Evolutionary conservation across 2,329 filamentous ascomycete genomes (phyloP), one percentile per base, ranked within the genome.

Genomic region (Alternaria viburni): DNA sequence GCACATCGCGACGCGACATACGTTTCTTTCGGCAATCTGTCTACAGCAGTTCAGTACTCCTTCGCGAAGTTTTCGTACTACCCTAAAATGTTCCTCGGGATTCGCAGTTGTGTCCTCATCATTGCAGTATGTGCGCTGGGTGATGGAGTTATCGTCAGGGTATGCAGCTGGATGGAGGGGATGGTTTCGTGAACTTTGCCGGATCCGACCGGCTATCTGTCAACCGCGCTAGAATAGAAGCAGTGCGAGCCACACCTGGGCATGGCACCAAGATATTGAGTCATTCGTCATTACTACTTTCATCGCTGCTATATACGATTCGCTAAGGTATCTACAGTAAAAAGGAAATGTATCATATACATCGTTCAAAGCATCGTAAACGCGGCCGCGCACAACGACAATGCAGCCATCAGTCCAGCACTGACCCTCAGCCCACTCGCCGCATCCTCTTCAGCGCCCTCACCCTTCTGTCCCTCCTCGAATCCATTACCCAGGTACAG

Each of bases 401-500:
- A 52, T 13, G 55, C 43, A 55, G n/a, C 36, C 67, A 69, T 66
- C 60, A 67, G 36, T 6, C 58, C 43, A n/a, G 57, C n/a, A 50
- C 64, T 67, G 13, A 59, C 55, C 30, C 36, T 56, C 19, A 67
- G 7, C 11, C 59, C 66, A 25, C 46, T 57, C 23, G 66, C 68
- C 6, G 64, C 58, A 56, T 59, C 50, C n/a, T 68, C 72, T 10
- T 41, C 36, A 41, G 59, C 64, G 10, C 71, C 72, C 28, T 76
- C 61, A 1, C 77, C 76, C 55, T 77, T 75, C 64, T 78, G 73
- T 2, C 77, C 77, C 47, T 71, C 54, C 46, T 65, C 49, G 15
- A 75, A 79, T 7, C 74, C 72, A 41, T 69, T 62, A 11, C 76
- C 75, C 69, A 79, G 66, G 36, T 79, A 79, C 49, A 78, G 44